phyloP scores from a whole-genome alignment of 2,329 filamentous ascomycete species.

The Apiospora rasikravindrae region DNA sequence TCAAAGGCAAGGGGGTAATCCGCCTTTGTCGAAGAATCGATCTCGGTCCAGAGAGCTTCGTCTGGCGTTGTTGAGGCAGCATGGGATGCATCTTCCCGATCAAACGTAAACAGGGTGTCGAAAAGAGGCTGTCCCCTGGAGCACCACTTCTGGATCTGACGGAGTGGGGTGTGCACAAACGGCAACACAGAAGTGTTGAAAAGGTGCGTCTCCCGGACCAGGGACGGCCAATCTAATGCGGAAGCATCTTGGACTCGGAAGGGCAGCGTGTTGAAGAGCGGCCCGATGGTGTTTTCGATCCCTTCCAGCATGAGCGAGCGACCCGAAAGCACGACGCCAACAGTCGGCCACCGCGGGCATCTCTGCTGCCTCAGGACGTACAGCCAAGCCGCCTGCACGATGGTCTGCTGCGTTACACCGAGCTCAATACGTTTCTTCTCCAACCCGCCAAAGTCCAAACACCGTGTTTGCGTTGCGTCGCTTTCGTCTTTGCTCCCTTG shows the following conservation, averaged over 20 bases:
- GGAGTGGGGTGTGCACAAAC: constrained; percentile 80
- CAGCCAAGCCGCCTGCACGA: constrained; percentile 78
- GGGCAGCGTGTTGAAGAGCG: constrained; percentile 89
- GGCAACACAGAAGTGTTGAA: constrained; percentile 71
- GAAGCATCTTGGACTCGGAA: constrained; percentile 58
- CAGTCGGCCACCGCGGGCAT: constrained; percentile 52
- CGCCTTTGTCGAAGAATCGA: constrained; percentile 53
- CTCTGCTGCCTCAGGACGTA: constrained; percentile 60
- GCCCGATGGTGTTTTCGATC: constrained; percentile 74
- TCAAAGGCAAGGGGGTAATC: constrained; percentile 85
- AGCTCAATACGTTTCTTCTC: constrained; percentile 61
- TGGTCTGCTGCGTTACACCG: constrained; percentile 77
- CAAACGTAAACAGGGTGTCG: constrained; percentile 83
- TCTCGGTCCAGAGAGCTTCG: constrained; percentile 57
- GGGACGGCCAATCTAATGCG: constrained; percentile 60
- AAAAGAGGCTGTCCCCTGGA: constrained; percentile 68
- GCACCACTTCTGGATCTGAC: constrained; percentile 82
- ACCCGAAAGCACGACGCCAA: constrained; percentile 82
- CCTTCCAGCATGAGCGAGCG: constrained; percentile 71
- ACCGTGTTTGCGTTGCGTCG: constrained; percentile 33
- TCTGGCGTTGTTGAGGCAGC: constrained; percentile 26
- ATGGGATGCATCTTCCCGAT: constrained; percentile 50
- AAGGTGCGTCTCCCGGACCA: constrained; percentile 69
- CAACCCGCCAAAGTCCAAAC: constrained; percentile 49
- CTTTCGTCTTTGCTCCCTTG: constrained; percentile 22